Conservation (phyloP, 371 early-diverging fungal genomes). For the Mortierella sp. region DNA sequence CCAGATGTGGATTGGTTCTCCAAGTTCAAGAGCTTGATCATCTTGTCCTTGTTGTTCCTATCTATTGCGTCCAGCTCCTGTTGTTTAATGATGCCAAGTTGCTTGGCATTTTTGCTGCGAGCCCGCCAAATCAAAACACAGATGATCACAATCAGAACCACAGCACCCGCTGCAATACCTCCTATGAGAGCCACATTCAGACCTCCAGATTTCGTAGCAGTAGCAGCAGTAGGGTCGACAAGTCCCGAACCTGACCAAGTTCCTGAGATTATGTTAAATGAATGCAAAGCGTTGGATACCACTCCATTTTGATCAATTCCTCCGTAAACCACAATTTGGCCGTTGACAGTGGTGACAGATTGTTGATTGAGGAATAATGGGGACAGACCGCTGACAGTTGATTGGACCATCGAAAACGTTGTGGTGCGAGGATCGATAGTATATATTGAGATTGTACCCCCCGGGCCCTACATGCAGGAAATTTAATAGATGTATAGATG, state of each 20-base stretch:
- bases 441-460: slow-evolving; percentile 15
- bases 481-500: background rate
- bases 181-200: slow-evolving; percentile 22
- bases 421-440: slow-evolving; percentile 38
- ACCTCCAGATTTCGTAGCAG: background rate
- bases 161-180: slow-evolving; percentile 27
- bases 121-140: slow-evolving; percentile 19
- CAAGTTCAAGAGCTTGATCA: slow-evolving; percentile 20
- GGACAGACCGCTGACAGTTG: slow-evolving; percentile 9
- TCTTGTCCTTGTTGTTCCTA: slow-evolving; percentile 9
- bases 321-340: slow-evolving; percentile 46
- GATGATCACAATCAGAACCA: slow-evolving; percentile 9
- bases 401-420: slow-evolving; percentile 5
- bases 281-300: slow-evolving; percentile 21
- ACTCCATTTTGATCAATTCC: slow-evolving; percentile 10
- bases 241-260: slow-evolving; percentile 42
- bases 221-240: slow-evolving; percentile 14
- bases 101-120: slow-evolving; percentile 5
- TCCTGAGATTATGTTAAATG: slow-evolving; percentile 43
- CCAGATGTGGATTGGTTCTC: slow-evolving; percentile 7
- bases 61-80: slow-evolving; percentile 2
- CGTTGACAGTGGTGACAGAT: slow-evolving; percentile 39
- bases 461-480: slow-evolving; percentile 6
- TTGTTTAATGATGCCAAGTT: background rate
- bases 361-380: slow-evolving; percentile 30